Percentiles rank a stretch among this genome's conserved stretches.
Evolutionary conservation across 2,329 filamentous ascomycete genomes (phyloP).

Genomic region (Shiraia bambusicola): DNA sequence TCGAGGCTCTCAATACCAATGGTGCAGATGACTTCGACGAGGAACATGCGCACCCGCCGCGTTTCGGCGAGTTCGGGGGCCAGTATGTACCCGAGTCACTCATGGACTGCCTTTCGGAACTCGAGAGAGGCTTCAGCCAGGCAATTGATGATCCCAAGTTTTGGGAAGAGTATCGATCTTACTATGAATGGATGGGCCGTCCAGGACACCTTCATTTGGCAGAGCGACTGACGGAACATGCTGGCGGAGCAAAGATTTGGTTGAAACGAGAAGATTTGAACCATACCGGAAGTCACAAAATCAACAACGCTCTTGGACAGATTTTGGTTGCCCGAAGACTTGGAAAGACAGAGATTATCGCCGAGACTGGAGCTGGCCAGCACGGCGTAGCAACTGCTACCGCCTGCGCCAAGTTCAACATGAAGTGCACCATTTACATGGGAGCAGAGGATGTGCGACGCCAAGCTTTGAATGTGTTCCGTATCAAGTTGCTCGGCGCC

Average conservation of each 20-base stretch:
- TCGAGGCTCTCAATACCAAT: conserved; percentile 75
- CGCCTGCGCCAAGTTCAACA: conserved; percentile 95
- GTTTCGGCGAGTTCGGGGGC: conserved; percentile 94
- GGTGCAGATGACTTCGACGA: conserved; percentile 38
- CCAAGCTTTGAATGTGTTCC: conserved; percentile 96
- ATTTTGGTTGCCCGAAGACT: conserved; percentile 80
- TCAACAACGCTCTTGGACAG: conserved; percentile 97
- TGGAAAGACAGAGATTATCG: conserved; percentile 96
- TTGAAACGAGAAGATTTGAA: conserved; percentile 97
- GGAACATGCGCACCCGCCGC: conserved; percentile 67
- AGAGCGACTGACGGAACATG: conserved; percentile 81
- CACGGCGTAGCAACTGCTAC: conserved; percentile 97
- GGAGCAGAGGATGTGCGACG: conserved; percentile 94
- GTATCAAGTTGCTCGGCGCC: conserved; percentile 93
- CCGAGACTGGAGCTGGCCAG: conserved; percentile 95
- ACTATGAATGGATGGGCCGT: conserved; percentile 96
- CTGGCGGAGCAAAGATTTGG: conserved; percentile 94
- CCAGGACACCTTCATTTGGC: conserved; percentile 90
- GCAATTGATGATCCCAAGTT: conserved; percentile 86
- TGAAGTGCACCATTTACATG: conserved; percentile 99
- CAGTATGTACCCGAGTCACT: conserved; percentile 97
- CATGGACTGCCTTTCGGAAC: conserved; percentile 91
- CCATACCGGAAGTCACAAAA: conserved; percentile 98
- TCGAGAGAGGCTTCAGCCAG: conserved; percentile 87
- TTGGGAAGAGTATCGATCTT: conserved; percentile 95